Percentiles rank a stretch among this genome's conserved stretches.
Evolutionary conservation across 176 grass and related monocot species (phyloP).

Genomic region (Oryza glaberrima): DNA sequence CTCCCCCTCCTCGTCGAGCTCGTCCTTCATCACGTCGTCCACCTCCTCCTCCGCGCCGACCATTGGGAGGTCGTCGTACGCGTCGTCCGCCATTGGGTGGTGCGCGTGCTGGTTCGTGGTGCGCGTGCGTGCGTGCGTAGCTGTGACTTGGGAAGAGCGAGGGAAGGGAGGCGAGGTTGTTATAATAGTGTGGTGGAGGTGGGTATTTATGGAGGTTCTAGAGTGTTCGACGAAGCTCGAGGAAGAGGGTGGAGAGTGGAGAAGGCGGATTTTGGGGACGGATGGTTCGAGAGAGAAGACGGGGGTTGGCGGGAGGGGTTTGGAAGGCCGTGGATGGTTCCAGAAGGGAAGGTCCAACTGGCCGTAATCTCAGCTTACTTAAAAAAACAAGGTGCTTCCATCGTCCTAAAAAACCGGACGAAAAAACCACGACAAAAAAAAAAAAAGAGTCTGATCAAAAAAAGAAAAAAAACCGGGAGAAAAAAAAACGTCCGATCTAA

Average conservation of each 20-base stretch:
- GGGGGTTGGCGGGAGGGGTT: slow-evolving; percentile 11
- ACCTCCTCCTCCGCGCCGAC: slow-evolving; percentile 20
- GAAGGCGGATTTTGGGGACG: too few relatives aligned
- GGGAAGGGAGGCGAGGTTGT: not conserved
- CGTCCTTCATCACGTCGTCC: slow-evolving; percentile 33
- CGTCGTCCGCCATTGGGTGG: slow-evolving; percentile 18
- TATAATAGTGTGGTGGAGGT: not conserved
- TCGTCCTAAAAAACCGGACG: too few relatives aligned
- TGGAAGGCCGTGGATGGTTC: slow-evolving; percentile 49
- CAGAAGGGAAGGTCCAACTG: not conserved
- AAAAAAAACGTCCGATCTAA: too few relatives aligned
- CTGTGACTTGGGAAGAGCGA: too few relatives aligned
- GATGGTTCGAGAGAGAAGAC: slow-evolving; percentile 35
- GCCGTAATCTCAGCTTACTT: too few relatives aligned
- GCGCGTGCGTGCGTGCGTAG: too few relatives aligned
- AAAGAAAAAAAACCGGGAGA: too few relatives aligned
- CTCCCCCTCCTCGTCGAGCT: slow-evolving; percentile 32
- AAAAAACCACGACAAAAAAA: too few relatives aligned
- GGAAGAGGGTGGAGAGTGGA: too few relatives aligned
- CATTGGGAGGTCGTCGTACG: slow-evolving; percentile 12
- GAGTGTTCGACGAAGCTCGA: slow-evolving; percentile 21
- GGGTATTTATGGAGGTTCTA: not conserved
- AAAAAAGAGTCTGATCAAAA: too few relatives aligned
- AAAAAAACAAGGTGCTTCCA: too few relatives aligned
- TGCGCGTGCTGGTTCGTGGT: too few relatives aligned